A percentile compares a stretch with the other conserved stretches of the same genome.
These are phyloP conservation scores for Arctostaphylos glauca DNA, from an alignment of 148 eudicot species.

Conservation along the genomic window DNA sequence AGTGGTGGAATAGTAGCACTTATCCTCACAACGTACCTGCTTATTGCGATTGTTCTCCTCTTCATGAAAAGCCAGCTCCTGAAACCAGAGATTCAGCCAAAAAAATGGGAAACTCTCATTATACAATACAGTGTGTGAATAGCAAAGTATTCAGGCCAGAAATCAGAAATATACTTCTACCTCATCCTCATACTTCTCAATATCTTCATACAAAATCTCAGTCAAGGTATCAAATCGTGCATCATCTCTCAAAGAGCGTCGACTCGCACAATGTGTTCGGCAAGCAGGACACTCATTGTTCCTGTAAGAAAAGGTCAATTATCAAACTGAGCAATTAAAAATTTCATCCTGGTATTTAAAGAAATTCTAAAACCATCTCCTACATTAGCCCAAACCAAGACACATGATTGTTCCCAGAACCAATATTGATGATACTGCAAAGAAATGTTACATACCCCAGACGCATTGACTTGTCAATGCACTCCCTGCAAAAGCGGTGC, in stretches of 20 bases:
- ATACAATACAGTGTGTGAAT: neutral
- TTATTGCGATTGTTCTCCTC: slow-evolving; percentile 25
- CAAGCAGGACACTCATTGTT: slow-evolving; percentile 64
- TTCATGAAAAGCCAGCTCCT: slow-evolving; percentile 44
- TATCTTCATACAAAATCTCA: slow-evolving; percentile 47
- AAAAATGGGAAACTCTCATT: neutral
- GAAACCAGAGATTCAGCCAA: slow-evolving; percentile 18
- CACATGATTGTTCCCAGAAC: neutral
- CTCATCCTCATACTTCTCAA: slow-evolving; percentile 52
- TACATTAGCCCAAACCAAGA: neutral
- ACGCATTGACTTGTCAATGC: slow-evolving; percentile 99
- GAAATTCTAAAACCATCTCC: slow-evolving; percentile 13
- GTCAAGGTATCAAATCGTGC: slow-evolving; percentile 42
- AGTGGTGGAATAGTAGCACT: neutral
- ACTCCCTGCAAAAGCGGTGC: slow-evolving; percentile 98
- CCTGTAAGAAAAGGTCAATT: slow-evolving; percentile 20
- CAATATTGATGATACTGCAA: slow-evolving; percentile 9
- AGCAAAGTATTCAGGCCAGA: neutral
- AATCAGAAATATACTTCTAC: slow-evolving; percentile 37
- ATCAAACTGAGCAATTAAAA: neutral
- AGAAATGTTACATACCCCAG: slow-evolving; percentile 62
- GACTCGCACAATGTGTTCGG: slow-evolving; percentile 60
- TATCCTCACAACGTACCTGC: slow-evolving; percentile 12
- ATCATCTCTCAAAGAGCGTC: slow-evolving; percentile 62
- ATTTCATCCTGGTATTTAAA: slow-evolving; percentile 17